phyloP scores from a whole-genome alignment of 768 basidiomycete species.

The Amanita molliuscula region DNA sequence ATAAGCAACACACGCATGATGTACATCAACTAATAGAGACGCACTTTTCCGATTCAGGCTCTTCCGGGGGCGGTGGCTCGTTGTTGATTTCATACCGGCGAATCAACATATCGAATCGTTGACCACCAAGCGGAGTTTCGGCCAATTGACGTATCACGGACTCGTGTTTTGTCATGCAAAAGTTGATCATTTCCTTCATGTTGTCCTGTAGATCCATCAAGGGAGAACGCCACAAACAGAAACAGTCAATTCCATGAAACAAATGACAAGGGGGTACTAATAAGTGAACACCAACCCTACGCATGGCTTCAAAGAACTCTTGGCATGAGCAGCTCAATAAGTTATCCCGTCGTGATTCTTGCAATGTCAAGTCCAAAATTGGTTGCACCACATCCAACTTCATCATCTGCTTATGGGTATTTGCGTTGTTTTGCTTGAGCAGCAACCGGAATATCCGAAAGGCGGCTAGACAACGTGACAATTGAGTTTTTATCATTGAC shows the following conservation, averaged over 20 bases:
- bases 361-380: conserved; percentile 72
- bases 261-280: conserved; percentile 4
- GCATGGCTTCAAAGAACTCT: conserved; percentile 90
- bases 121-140: conserved; percentile 46
- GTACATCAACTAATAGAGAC: conserved; percentile 6
- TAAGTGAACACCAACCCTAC: conserved; percentile 46
- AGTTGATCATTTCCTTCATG: conserved; percentile 72
- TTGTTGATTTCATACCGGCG: conserved; percentile 88
- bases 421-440: conserved; percentile 73
- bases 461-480: conserved; percentile 43
- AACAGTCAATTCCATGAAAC: conserved; percentile 3
- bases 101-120: conserved; percentile 64
- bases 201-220: conserved; percentile 52
- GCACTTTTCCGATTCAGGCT: conserved; percentile 42
- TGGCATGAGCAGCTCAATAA: conserved; percentile 91
- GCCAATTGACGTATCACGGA: conserved; percentile 54
- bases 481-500: conserved; percentile 1
- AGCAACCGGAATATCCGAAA: conserved; percentile 87
- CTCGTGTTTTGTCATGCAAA: conserved; percentile 75
- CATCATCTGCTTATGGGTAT: conserved; percentile 62
- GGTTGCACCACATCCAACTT: conserved; percentile 81
- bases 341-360: conserved; percentile 83
- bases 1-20: conserved; percentile 2
- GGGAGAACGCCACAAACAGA: conserved; percentile 2
- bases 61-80: conserved; percentile 54